Evolutionary conservation across 345 rosid genomes (phyloP), one percentile per base, ranked within the genome.

Genomic region (Cochlearia excelsa): DNA sequence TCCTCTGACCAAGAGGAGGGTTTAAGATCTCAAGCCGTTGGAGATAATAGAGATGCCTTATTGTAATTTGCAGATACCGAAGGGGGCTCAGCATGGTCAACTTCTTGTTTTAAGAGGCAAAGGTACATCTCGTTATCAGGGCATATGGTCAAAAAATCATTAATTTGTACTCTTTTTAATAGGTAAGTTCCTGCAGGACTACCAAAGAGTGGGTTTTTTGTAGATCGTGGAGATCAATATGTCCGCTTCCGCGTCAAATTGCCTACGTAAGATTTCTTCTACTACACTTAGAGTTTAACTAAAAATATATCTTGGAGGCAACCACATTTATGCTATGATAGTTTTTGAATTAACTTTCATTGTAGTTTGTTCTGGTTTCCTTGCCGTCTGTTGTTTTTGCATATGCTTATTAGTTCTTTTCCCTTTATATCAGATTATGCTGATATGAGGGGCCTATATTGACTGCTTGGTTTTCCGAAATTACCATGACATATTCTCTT

Each of bases 31-130:
- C 40, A 47, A 41, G 40, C 43, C 57, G 55, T 54, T 55, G 9
- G 42, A 55, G 49, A 34, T 69, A 6, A 38, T 62, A 31, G 41
- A 43, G 34, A 8, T 40, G 34, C 48, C 29, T 27, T 61, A 23
- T 41, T 74, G 30, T 74, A 55, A 50, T 34, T 73, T 57, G 65
- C 83, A 92, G 98, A 84, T 88, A 80, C 96, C 98, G 6, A 75
- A 78, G 70, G 96, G 96, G 28, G 87, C 77, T 74, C 96, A 88
- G 68, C 96, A 78, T 64, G 98, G 93, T 56, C 84, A 92, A 61
- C 77, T 80, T 54, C 50, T 83, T 70, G 74, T 77, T 54, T 76
- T 90, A 64, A 84, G 90, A 80, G 90, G 95, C 61, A 85, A 85
- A 86, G 98, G 96, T 86, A 67, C 43, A 37, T 49, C 26, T 46